Base-by-base conservation (phyloP, 116 monocot species). In the Zostera marina region DNA sequence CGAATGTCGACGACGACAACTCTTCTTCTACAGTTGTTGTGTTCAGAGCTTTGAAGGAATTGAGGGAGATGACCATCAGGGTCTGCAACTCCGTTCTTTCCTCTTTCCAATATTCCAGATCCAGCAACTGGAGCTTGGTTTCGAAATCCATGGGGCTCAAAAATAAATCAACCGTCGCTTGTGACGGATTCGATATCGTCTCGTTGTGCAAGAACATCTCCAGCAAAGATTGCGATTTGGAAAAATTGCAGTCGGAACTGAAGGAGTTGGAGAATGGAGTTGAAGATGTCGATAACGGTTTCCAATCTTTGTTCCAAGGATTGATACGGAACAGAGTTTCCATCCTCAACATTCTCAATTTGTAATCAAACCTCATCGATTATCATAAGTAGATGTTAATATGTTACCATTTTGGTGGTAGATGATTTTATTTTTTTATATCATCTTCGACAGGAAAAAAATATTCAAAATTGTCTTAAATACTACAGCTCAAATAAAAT, bases 341-440 rank as follows among this genome's bases (percentile, higher is more conserved):
- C 43, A 62, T 78, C 47, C 78, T 83, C 45, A 75, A 83, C 47
- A 60, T 62, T 22, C 54, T 77, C 14, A 74, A 63, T 64, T 0
- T 21, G 10, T 59, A 48, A 32, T 32, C 5, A 32, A 32, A n/a
- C n/a, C n/a, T n/a, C n/a, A n/a, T n/a, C n/a, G n/a, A n/a, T n/a
- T n/a, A n/a, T n/a, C n/a, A n/a, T n/a, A n/a, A n/a, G n/a, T n/a
- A n/a, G n/a, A n/a, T n/a, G n/a, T n/a, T n/a, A n/a, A n/a, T n/a
- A n/a, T n/a, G n/a, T n/a, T n/a, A n/a, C n/a, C n/a, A n/a, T n/a
- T n/a, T n/a, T n/a, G n/a, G n/a, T n/a, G n/a, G n/a, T n/a, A n/a
- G n/a, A n/a, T n/a, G n/a, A n/a, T n/a, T n/a, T n/a, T n/a, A n/a
- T n/a, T n/a, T n/a, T n/a, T n/a, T n/a, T n/a, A n/a, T n/a, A n/a